Percentiles rank a stretch among this genome's conserved stretches.
phyloP scores from a whole-genome alignment of 164 flowering plant genomes.

The Warburgia ugandensis region DNA sequence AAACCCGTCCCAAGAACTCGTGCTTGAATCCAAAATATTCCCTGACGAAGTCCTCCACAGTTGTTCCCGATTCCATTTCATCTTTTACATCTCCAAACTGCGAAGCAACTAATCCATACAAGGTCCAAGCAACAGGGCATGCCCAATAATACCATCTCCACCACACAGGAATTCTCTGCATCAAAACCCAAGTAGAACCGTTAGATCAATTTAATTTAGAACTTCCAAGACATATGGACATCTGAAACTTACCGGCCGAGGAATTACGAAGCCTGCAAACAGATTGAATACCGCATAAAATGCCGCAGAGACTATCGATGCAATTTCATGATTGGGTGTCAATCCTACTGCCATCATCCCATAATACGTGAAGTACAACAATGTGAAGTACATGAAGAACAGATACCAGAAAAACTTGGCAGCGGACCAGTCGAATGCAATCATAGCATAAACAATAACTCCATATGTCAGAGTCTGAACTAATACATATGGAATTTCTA shows the following conservation, averaged over 20 bases:
- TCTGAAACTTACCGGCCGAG: constrained; percentile 22
- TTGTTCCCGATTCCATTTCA: constrained; percentile 5
- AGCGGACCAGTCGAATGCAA: constrained; percentile 26
- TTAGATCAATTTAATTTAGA: background rate
- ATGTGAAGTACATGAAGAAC: constrained; percentile 25
- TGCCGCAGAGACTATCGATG: constrained; percentile 24
- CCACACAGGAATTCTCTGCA: constrained; percentile 55
- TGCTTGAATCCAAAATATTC: constrained; percentile 36
- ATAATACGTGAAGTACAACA: constrained; percentile 22
- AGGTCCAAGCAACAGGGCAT: constrained; percentile 47
- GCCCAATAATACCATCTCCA: constrained; percentile 58
- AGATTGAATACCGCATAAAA: constrained; percentile 26
- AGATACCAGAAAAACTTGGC: constrained; percentile 25
- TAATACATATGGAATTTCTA: constrained; percentile 50
- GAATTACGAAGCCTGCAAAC: constrained; percentile 28
- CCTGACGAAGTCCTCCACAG: constrained; percentile 24
- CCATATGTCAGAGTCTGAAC: constrained; percentile 24
- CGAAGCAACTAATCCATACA: constrained; percentile 44
- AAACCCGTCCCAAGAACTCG: constrained; percentile 33
- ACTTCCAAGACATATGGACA: background rate
- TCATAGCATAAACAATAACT: constrained; percentile 36
- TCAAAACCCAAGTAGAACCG: background rate
- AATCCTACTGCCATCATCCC: constrained; percentile 27
- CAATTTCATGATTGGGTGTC: constrained; percentile 21
- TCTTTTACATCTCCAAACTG: constrained; percentile 38